Percentiles rank a stretch among this genome's conserved stretches.
Evolutionary conservation across 1,139 yeast species (phyloP).

Genomic region (Diutina sp.): DNA sequence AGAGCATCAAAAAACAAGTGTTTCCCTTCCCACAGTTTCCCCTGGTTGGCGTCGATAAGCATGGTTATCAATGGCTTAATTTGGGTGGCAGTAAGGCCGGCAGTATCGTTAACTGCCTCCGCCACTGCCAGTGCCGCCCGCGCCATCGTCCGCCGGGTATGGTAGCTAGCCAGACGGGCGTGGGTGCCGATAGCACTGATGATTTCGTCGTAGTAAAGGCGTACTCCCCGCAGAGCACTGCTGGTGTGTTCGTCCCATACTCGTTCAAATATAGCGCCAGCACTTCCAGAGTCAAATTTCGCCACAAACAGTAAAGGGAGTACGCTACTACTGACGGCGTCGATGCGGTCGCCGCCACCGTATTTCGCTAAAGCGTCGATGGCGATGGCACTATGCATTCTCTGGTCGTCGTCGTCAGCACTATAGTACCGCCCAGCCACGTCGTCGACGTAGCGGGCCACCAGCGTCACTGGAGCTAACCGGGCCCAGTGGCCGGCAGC

Average conservation of each 20-base stretch:
- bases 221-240: conserved; percentile 56
- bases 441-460: conserved; percentile 40
- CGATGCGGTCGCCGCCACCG: conserved; percentile 52
- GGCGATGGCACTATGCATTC: conserved; percentile 47
- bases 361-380: conserved; percentile 58
- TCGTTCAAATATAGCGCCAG: conserved; percentile 31
- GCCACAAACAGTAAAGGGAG: conserved; percentile 76
- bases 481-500: conserved; percentile 74
- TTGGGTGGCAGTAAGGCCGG: conserved; percentile 7
- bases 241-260: conserved; percentile 81
- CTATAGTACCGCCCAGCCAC: conserved; percentile 52
- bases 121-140: conserved; percentile 49
- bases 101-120: conserved; percentile 6
- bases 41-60: conserved; percentile 51
- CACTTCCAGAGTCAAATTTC: conserved; percentile 43
- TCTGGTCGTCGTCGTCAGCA: conserved; percentile 28
- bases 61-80: neutral
- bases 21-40: conserved; percentile 85
- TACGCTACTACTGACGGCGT: conserved; percentile 44
- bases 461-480: conserved; percentile 40
- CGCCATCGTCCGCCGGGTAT: conserved; percentile 61
- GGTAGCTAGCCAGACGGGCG: conserved; percentile 47
- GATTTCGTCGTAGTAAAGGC: conserved; percentile 65
- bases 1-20: conserved; percentile 63
- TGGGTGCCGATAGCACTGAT: conserved; percentile 34